Evolutionary conservation across 139 green algal genomes (phyloP), one percentile per base, ranked within the genome.

Genomic region (Medakamo hakoo): DNA sequence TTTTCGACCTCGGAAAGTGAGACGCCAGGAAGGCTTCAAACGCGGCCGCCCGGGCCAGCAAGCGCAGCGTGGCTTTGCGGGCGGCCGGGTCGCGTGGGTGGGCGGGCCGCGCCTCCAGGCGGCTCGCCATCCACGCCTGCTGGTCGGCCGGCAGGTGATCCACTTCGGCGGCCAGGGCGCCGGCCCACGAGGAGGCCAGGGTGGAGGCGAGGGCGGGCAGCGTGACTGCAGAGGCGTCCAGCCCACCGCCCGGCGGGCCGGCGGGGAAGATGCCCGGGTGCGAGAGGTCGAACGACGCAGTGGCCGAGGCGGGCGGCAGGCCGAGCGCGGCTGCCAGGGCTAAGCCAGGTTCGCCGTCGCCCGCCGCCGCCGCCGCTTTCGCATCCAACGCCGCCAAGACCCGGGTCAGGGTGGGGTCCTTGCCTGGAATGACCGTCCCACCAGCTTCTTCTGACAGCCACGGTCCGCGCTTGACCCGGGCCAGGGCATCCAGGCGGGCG

Each of bases 21-120:
- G 61, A 25, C 1, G 63, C 73, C 18, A 88, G 65, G 55, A 83
- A 84, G 57, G 59, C 55, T 68, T 88, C 81, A 59, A 88, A 77
- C 4, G 65, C 56, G 59, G 78, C 71, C 23, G 74, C 66, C 22
- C 70, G 57, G 4, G 78, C 29, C 0, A 77, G 69, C 2, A 27
- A 58, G 4, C 59, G 58, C 58, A 76, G 68, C 16, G 67, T 65
- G 1, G 1, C 24, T 20, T 59, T 3, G 18, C 48, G 60, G 25
- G 65, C 18, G 1, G 31, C 27, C 9, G 26, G 27, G 0, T 55
- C 23, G 5, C 65, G 23, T 4, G 24, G 3, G 14, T 60, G 21
- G 21, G 40, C 40, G 40, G 40, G 40, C 40, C 56, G 40, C 3
- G 57, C 40, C 24, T 77, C 71, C 63, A 72, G 30, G 16, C 27